phyloP scores from a whole-genome alignment of 371 early-diverging fungal species.

The Nematocida sp. region DNA sequence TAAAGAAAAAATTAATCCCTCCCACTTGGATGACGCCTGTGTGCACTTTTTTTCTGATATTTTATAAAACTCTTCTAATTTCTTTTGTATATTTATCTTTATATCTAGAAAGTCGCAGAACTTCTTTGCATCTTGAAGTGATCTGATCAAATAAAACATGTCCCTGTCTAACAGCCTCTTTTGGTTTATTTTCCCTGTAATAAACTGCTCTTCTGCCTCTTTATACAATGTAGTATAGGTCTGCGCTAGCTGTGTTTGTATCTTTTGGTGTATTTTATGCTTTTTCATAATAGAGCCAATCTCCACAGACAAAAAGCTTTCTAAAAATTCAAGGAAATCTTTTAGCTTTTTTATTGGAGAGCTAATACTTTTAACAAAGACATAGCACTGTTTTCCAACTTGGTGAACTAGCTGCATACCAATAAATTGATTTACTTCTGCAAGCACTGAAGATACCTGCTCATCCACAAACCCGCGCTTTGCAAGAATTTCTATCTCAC shows the following conservation, averaged over 20 bases:
- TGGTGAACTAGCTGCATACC: slow-evolving; percentile 3
- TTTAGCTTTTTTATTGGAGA: slow-evolving; percentile 17
- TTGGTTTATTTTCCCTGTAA: slow-evolving; percentile 14
- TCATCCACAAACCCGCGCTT: background rate
- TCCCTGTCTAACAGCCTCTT: slow-evolving; percentile 24
- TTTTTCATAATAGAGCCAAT: slow-evolving; percentile 5
- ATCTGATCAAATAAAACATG: slow-evolving; percentile 11
- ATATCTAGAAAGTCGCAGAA: background rate
- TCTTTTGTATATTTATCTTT: background rate
- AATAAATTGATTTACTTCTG: background rate
- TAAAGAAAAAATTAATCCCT: background rate
- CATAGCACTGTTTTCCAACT: slow-evolving; percentile 23
- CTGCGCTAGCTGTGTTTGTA: background rate
- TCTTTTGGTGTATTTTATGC: background rate
- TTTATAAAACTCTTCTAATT: slow-evolving; percentile 8
- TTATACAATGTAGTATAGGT: slow-evolving; percentile 25
- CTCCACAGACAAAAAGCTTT: background rate
- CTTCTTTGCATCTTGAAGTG: slow-evolving; percentile 4
- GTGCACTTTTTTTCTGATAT: slow-evolving; percentile 26
- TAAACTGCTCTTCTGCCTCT: slow-evolving; percentile 46
- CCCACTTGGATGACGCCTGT: background rate
- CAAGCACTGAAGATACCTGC: background rate
- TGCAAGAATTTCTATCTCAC: slow-evolving; percentile 21
- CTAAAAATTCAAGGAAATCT: slow-evolving; percentile 1
- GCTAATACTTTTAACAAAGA: slow-evolving; percentile 6